phyloP scores from a whole-genome alignment of 176 grass and related monocot species.

The Guadua angustifolia region DNA sequence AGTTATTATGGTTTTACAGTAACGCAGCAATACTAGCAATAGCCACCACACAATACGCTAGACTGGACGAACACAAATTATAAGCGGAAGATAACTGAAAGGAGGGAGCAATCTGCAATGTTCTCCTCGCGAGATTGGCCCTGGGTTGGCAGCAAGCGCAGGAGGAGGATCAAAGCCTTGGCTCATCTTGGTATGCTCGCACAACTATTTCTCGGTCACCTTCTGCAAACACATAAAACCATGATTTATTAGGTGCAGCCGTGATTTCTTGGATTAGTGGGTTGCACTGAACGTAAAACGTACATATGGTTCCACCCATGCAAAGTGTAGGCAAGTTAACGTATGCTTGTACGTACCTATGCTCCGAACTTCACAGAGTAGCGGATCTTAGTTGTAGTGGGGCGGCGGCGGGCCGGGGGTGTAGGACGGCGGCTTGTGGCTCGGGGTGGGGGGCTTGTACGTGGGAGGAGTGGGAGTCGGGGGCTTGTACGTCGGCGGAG shows the following conservation, averaged over 20 bases:
- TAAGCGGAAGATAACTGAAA: background rate
- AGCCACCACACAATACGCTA: background rate
- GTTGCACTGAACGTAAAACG: background rate
- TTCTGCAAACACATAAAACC: constrained; percentile 19
- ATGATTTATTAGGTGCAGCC: background rate
- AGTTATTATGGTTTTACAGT: constrained; percentile 35
- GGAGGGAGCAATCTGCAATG: constrained; percentile 41
- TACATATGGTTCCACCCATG: background rate
- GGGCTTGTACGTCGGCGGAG: constrained; percentile 9
- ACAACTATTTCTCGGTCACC: background rate
- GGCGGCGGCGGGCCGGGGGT: constrained; percentile 56
- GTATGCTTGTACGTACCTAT: constrained; percentile 9
- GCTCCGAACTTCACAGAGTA: background rate
- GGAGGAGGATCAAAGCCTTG: background rate
- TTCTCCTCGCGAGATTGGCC: constrained; percentile 30
- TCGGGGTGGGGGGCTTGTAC: background rate
- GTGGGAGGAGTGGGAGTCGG: background rate
- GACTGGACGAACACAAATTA: constrained; percentile 14
- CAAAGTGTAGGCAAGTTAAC: background rate
- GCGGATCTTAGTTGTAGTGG: constrained; percentile 39
- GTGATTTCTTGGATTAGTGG: background rate
- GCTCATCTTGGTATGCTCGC: constrained; percentile 34
- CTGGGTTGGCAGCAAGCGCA: constrained; percentile 9
- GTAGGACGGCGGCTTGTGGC: constrained; percentile 37
- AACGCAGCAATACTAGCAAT: constrained; percentile 23